Evolutionary conservation across 2,329 filamentous ascomycete genomes (phyloP), one percentile per base, ranked within the genome.

Genomic region (Epichloe glyceriae): DNA sequence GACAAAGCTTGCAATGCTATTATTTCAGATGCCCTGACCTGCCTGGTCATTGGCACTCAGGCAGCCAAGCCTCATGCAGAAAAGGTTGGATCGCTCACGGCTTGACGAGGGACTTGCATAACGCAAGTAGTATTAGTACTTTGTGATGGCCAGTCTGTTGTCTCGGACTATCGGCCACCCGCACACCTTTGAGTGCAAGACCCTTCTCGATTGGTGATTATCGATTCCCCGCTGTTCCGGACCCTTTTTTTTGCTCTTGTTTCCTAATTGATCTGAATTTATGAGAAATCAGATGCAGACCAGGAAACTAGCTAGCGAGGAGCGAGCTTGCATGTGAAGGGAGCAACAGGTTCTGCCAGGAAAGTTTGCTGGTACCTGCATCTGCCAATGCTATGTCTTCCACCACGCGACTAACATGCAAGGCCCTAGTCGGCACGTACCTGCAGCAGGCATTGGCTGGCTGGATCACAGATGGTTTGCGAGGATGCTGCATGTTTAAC

Each of bases 291-390:
- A 46, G 33, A 37, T 19, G 44, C 17, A 35, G 33, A 15, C 33
- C 44, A 22, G 33, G 44, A 30, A 43, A 22, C 26, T 12, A 30
- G 20, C 41, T 12, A 30, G 11, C 22, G 14, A 30, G 15, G 7
- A 44, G 11, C 7, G 34, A 8, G 44, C 17, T 37, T 20, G 33
- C 12, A 46, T 35, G 10, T 22, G 33, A 30, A 17, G 19, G 37
- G 35, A 38, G 34, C 17, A 20, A 20, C 15, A 42, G 8, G 22
- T n/a, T 43, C 41, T 38, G 14, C 19, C 34, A 19, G 26, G 34
- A 44, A n/a, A 17, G 30, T 42, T 50, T 50, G 48, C 48, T 45
- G 48, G 48, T 50, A 50, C 40, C 41, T 37, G 37, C 39, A 26
- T 34, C 17, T 26, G 33, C 47, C 47, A 38, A 42, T 22, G 38